Base-by-base conservation (phyloP, 2,329 filamentous ascomycete species). In the Aspergillus sp. region DNA sequence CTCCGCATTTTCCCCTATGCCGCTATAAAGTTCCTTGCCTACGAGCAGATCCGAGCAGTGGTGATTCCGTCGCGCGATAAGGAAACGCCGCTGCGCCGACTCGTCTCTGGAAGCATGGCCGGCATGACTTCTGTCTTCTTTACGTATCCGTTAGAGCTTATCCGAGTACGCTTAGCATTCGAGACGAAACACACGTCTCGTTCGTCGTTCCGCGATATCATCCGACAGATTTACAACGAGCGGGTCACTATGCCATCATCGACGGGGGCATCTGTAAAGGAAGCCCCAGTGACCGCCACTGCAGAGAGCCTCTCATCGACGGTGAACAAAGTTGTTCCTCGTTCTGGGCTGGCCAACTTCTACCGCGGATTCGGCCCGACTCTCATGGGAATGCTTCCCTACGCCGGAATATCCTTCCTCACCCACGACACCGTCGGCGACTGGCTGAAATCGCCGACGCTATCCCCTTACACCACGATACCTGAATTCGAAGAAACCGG, bases 1-100 rank as follows among this genome's bases (percentile, higher is more conserved):
- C 83, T 98, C 55, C 89, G 95, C 65, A 96, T 99, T 64, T 99
- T 98, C 70, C 95, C 95, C 5, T 99, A 99, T 76, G 95, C 94
- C 15, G 94, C 91, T 49, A 97, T 98, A 78, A 99, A 99, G 73
- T 99, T 99, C 72, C 85, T 99, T 45, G 93, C 94, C 49, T 99
- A 99, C 80, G 95, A 99, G 76, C 95, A 99, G 77, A 91, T 97
- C 65, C 91, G 95, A 61, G 87, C 89, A 12, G 71, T 88, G 13
- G 72, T 98, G 32, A 98, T 99, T 63, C 85, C 85, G 1, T 81
- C 79, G 39, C 86, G 82, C 55, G 81, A 88, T 5, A 84, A 96
- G 60, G 95, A 99, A 75, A 98, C 94, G 0, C 85, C 90, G 1
- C 76, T 90, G 28, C 87, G 95, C 53, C 86, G 95, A 10, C 69